phyloP scores from a whole-genome alignment of 1,284 basidiomycete species.

The Amylostereum areolatum region DNA sequence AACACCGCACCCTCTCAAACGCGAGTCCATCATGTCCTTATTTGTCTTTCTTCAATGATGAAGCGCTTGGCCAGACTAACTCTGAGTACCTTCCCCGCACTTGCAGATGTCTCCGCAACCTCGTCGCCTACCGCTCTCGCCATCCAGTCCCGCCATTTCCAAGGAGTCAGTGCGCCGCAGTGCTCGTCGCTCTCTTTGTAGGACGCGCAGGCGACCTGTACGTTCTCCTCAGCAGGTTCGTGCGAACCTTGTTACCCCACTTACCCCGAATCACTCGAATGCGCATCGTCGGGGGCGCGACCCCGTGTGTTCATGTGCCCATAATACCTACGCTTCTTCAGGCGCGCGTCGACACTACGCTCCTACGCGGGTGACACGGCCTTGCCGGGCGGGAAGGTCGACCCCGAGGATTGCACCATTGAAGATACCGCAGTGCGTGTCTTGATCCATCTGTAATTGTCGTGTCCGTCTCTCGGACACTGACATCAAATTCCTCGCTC shows the following conservation, averaged over 20 bases:
- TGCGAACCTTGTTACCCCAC: constrained; percentile 8
- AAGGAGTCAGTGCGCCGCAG: constrained; percentile 56
- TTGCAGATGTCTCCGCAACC: constrained; percentile 54
- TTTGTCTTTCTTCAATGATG: background rate
- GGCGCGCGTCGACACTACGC: constrained; percentile 64
- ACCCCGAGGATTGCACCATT: constrained; percentile 55
- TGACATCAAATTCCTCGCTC: background rate
- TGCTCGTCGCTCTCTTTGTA: constrained; percentile 76
- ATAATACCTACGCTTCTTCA: constrained; percentile 20
- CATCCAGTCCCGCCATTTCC: constrained; percentile 42
- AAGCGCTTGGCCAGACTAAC: background rate
- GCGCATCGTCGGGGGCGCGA: no score
- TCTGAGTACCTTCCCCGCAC: no score
- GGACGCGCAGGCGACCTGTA: constrained; percentile 78
- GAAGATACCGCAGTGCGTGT: constrained; percentile 75
- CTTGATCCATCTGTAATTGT: no score
- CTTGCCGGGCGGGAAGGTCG: constrained; percentile 77
- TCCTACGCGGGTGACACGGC: constrained; percentile 82
- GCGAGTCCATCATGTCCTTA: constrained; percentile 40
- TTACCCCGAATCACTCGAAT: background rate
- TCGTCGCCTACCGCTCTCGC: constrained; percentile 48
- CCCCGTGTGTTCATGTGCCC: no score
- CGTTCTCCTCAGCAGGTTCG: constrained; percentile 71
- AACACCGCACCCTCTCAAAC: constrained; percentile 38
- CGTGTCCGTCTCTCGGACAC: no score